Percentiles rank a stretch among this genome's conserved stretches.
Conservation (phyloP, 176 grass and related monocot genomes). For the Aegilops umbellulata region DNA sequence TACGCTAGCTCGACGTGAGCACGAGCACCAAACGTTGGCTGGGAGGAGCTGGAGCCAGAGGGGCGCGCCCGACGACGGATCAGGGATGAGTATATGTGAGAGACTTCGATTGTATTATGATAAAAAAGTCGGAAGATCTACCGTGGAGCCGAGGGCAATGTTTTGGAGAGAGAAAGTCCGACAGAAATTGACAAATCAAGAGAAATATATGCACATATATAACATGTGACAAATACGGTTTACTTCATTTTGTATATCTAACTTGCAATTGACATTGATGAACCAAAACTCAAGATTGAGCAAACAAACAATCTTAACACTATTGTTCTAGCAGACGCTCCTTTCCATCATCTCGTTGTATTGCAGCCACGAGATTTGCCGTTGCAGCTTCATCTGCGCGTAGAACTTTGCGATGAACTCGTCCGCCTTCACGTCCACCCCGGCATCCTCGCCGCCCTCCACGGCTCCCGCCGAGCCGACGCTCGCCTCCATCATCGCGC, state of each 20-base stretch:
- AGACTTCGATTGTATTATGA: no score
- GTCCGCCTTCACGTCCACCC: constrained; percentile 78
- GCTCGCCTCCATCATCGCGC: constrained; percentile 9
- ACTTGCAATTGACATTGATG: background rate
- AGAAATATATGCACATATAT: background rate
- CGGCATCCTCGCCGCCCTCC: constrained; percentile 18
- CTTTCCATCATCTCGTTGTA: constrained; percentile 81
- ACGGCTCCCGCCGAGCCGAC: background rate
- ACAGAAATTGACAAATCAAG: no score
- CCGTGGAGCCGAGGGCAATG: no score
- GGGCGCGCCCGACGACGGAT: no score
- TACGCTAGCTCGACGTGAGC: no score
- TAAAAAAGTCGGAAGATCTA: no score
- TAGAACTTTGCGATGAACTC: constrained; percentile 84
- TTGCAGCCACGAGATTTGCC: constrained; percentile 58
- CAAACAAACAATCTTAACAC: background rate
- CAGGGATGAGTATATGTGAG: no score
- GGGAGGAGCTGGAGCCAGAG: no score
- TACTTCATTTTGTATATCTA: background rate
- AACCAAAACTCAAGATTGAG: background rate
- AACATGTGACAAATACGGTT: background rate
- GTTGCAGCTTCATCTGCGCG: constrained; percentile 78
- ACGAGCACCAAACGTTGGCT: no score
- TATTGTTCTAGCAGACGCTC: constrained; percentile 36
- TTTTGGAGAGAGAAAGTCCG: no score